Conservation (phyloP, 805 yeast species). For the Lachancea mirantina region DNA sequence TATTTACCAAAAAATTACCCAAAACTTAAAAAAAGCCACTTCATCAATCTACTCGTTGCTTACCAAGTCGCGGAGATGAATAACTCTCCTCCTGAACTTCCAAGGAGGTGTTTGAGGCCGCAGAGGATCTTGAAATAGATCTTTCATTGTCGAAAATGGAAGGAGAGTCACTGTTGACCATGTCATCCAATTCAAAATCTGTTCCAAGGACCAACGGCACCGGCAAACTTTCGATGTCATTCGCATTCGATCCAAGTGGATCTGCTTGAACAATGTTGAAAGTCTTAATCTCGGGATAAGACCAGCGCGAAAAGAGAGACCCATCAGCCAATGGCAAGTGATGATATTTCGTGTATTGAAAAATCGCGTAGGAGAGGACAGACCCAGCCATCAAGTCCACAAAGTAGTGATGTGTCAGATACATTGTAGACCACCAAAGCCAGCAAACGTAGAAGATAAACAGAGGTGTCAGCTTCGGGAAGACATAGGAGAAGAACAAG, state of each 20-base stretch:
- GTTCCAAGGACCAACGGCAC: conserved; percentile 16
- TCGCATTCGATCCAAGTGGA: conserved; percentile 29
- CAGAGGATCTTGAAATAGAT: conserved; percentile 29
- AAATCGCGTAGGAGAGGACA: conserved; percentile 63
- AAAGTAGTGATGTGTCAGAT: conserved; percentile 92
- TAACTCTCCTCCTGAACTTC: conserved; percentile 15
- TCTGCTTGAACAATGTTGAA: conserved; percentile 30
- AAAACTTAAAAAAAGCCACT: too few species aligned
- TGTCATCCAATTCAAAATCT: conserved; percentile 23
- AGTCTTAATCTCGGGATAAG: conserved; percentile 41
- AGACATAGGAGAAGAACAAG: conserved; percentile 72
- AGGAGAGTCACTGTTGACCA: conserved; percentile 20
- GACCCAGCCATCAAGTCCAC: conserved; percentile 94
- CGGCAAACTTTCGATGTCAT: conserved; percentile 31
- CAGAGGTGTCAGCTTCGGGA: conserved; percentile 60
- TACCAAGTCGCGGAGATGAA: conserved; percentile 17
- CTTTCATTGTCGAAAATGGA: conserved; percentile 29
- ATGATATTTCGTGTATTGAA: conserved; percentile 58
- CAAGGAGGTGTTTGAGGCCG: conserved; percentile 31
- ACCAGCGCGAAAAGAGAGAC: conserved; percentile 62
- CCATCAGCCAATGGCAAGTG: conserved; percentile 55
- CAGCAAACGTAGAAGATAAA: conserved; percentile 77
- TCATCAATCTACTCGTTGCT: conserved; percentile 18
- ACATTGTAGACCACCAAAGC: conserved; percentile 99
- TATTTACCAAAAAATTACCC: too few species aligned